These are phyloP conservation scores for Penicillium soppii DNA, from an alignment of 495 filamentous ascomycete species.

Conservation along the genomic window DNA sequence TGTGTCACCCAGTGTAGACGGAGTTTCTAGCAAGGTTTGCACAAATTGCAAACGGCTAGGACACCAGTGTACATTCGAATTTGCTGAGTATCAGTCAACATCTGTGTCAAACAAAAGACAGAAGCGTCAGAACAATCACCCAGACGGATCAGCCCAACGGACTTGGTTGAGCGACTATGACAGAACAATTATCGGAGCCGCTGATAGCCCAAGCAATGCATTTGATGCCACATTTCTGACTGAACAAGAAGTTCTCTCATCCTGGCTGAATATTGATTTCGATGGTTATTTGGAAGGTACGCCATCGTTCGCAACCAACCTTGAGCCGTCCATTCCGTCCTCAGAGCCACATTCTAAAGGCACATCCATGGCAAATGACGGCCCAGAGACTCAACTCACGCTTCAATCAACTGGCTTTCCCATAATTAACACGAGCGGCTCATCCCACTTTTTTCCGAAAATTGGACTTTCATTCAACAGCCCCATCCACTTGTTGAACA, in stretches of 20 bases:
- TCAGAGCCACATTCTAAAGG: not conserved
- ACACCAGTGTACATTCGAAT: constrained; percentile 26
- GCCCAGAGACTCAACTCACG: not conserved
- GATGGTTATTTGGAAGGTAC: not conserved
- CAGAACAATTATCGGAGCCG: not conserved
- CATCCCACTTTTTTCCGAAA: not conserved
- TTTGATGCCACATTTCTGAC: not conserved
- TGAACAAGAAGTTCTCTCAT: not conserved
- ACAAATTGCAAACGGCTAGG: constrained; percentile 21
- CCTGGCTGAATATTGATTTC: constrained; percentile 18
- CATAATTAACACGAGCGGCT: not conserved
- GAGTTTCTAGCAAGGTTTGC: constrained; percentile 3
- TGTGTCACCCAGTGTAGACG: constrained; percentile 1
- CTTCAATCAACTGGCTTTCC: not conserved
- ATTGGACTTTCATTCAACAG: constrained; percentile 11
- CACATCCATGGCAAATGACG: not conserved
- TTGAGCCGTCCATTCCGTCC: not conserved
- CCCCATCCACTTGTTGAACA: constrained; percentile 24
- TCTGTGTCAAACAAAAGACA: not conserved
- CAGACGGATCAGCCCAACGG: not conserved
- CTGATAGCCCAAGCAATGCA: not conserved
- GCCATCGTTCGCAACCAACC: not conserved
- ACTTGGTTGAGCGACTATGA: not conserved
- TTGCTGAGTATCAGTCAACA: constrained; percentile 11
- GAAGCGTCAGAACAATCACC: not conserved